phyloP scores from a whole-genome alignment of 1,284 basidiomycete genomes.

The Golubevia sp. region DNA sequence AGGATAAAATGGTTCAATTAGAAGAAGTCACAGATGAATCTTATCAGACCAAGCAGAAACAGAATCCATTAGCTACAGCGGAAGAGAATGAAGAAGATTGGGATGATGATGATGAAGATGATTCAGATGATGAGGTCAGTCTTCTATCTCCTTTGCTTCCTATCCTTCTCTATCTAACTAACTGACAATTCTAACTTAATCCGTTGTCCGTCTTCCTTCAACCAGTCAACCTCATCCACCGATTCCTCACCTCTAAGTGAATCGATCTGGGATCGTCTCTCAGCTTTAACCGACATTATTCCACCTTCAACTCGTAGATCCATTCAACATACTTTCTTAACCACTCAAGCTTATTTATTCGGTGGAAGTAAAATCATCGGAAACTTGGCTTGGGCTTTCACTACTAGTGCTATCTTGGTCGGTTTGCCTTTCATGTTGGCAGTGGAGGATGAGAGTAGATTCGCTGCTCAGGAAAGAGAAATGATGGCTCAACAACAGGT shows the following conservation, averaged over 20 bases:
- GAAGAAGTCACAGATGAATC: too few species aligned
- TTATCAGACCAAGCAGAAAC: neutral
- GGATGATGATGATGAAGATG: neutral
- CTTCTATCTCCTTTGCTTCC: too few species aligned
- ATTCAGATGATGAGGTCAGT: neutral
- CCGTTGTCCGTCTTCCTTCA: too few species aligned
- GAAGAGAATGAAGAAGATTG: neutral
- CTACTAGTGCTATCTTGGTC: conserved; percentile 49
- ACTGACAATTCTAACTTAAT: too few species aligned
- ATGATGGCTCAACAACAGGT: conserved; percentile 43
- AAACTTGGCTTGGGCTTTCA: conserved; percentile 53
- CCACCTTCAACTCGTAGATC: conserved; percentile 43
- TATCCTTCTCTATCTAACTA: too few species aligned
- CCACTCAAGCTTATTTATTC: conserved; percentile 38
- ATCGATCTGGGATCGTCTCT: conserved; percentile 45
- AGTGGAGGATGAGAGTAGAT: conserved; percentile 52
- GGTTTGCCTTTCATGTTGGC: conserved; percentile 52
- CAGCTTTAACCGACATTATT: conserved; percentile 52
- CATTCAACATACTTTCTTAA: conserved; percentile 34
- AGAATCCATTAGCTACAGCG: neutral
- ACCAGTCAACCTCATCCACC: too few species aligned
- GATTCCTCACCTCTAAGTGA: conserved; percentile 10
- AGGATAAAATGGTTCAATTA: neutral
- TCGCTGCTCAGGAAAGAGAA: conserved; percentile 55
- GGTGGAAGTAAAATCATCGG: conserved; percentile 40